A percentile compares a stretch with the other conserved stretches of the same genome.
These are phyloP conservation scores for Balakata baccata DNA, from an alignment of 345 rosid species.

Conservation along the genomic window DNA sequence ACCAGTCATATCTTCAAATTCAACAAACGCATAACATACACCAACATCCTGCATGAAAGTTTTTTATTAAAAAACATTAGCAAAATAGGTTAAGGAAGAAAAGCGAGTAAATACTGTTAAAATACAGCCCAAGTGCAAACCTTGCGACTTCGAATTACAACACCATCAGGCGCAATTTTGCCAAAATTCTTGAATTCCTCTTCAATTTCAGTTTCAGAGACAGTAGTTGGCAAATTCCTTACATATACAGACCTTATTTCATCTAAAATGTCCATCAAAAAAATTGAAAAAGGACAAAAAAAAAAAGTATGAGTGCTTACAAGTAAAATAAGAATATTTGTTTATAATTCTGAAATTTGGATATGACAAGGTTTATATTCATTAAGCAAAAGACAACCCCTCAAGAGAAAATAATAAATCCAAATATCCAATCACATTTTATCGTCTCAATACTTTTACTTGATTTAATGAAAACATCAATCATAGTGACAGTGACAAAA, in stretches of 20 bases:
- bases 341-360: no score
- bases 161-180: slow-evolving; percentile 53
- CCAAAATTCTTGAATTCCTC: slow-evolving; percentile 70
- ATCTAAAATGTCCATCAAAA: slow-evolving; percentile 31
- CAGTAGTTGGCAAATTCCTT: slow-evolving; percentile 49
- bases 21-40: slow-evolving; percentile 73
- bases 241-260: slow-evolving; percentile 69
- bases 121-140: slow-evolving; percentile 26
- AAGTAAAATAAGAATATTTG: no score
- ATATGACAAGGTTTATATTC: no score
- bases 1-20: slow-evolving; percentile 60
- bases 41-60: slow-evolving; percentile 54
- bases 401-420: not conserved
- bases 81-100: not conserved
- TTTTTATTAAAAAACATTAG: slow-evolving; percentile 3
- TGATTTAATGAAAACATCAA: slow-evolving; percentile 3
- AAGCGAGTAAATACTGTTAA: not conserved
- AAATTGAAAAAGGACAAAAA: not conserved
- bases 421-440: not conserved
- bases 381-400: not conserved
- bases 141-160: slow-evolving; percentile 66
- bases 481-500: not conserved
- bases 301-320: not conserved
- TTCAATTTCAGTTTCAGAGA: slow-evolving; percentile 59
- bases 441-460: not conserved